A percentile compares a stretch with the other conserved stretches of the same genome.
These are phyloP conservation scores for Candida ovalis DNA, from an alignment of 805 yeast species.

Conservation along the genomic window DNA sequence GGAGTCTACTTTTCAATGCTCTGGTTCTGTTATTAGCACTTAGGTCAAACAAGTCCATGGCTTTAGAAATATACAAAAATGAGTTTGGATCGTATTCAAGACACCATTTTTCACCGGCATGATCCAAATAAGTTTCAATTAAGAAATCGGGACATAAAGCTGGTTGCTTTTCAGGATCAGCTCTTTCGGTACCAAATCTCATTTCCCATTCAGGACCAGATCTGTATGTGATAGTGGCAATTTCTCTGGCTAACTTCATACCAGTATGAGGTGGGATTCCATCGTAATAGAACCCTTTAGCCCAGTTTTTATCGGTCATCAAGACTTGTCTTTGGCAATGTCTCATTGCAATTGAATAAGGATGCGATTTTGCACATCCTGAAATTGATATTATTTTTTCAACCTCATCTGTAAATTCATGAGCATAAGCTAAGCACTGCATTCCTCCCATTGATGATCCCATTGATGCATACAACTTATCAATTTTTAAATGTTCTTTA, in stretches of 20 bases:
- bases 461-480: slow-evolving; percentile 68
- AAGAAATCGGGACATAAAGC: slow-evolving; percentile 91
- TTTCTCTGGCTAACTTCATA: slow-evolving; percentile 90
- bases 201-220: slow-evolving; percentile 98
- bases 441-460: slow-evolving; percentile 99
- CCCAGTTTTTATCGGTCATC: slow-evolving; percentile 95
- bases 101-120: slow-evolving; percentile 92
- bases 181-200: slow-evolving; percentile 83
- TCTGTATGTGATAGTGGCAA: slow-evolving; percentile 90
- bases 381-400: slow-evolving; percentile 73
- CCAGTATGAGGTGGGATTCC: slow-evolving; percentile 87
- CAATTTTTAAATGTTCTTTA: slow-evolving; percentile 55
- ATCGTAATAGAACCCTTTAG: slow-evolving; percentile 76
- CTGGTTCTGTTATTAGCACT: slow-evolving; percentile 44
- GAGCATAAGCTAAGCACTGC: slow-evolving; percentile 87
- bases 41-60: slow-evolving; percentile 91
- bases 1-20: slow-evolving; percentile 40
- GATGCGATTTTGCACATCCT: slow-evolving; percentile 93
- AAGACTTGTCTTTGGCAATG: slow-evolving; percentile 89
- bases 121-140: slow-evolving; percentile 90
- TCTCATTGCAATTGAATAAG: slow-evolving; percentile 89
- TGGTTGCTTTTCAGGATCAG: slow-evolving; percentile 74
- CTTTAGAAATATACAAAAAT: slow-evolving; percentile 80
- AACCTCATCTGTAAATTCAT: slow-evolving; percentile 77
- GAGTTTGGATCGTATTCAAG: slow-evolving; percentile 90